Base-by-base conservation (phyloP, 345 rosid genomes). In the Bretschneidera sinensis region DNA sequence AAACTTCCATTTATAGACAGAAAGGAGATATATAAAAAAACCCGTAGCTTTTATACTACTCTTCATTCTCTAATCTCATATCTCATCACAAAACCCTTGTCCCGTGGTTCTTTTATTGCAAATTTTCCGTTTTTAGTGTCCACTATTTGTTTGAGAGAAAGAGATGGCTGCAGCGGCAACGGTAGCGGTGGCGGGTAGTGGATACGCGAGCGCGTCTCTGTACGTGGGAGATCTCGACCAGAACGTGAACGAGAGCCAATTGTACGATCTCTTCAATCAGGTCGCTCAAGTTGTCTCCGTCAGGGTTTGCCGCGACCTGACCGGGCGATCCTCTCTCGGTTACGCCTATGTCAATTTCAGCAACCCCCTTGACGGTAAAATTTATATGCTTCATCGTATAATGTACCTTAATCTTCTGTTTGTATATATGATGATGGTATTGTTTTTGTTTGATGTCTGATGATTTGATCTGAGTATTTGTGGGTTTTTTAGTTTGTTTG, bases 201-300 rank as follows among this genome's bases (percentile, higher is more conserved):
- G 64, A 16, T 75, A 70, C 50, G 51, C 71, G 43, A 86, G 69
- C 64, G 62, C 74, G 34, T 81, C 92, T 0, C 78, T 86, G 10
- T 86, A 86, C 55, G 89, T 84, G 0, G 92, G 89, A 45, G 89
- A 86, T 82, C 80, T 84, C 51, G 87, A 84, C 28, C 68, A 61
- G 5, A 84, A 39, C 48, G 87, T 84, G 20, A 68, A 60, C 17
- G 92, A 84, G 55, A 31, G 68, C 0, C 87, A 84, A 52, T 60
- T 86, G 43, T 63, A 74, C 49, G 85, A 84, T 63, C 71, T 86
- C 33, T 86, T 86, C 50, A 71, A 52, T 31, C 84, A 77, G 70
- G 74, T 78, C 15, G 81, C 84, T 14, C 78, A 56, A 17, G 85
- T 86, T 6, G 66, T 66, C 14, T 79, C 84, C 2, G 9, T 82